Evolutionary conservation across 331 rosid genomes (phyloP).

Genomic region (Dryas integrifolia): DNA sequence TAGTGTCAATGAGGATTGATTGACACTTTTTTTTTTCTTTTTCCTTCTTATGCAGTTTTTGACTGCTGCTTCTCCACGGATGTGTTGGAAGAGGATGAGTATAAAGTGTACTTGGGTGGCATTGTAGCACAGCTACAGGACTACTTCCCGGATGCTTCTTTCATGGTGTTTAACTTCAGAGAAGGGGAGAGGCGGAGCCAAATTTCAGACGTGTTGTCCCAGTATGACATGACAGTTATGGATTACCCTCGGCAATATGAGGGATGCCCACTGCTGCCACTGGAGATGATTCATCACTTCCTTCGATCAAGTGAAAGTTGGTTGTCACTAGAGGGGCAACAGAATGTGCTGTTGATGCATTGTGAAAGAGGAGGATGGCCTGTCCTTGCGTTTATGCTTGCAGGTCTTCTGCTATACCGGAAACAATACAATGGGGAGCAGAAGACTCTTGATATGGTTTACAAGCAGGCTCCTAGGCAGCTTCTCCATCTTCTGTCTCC

Average conservation of each 20-base stretch:
- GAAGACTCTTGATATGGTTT: constrained; percentile 96
- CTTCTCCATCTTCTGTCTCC: constrained; percentile 82
- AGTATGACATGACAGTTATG: constrained; percentile 98
- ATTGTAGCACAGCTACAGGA: constrained; percentile 91
- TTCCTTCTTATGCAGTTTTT: constrained; percentile 56
- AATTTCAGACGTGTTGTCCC: constrained; percentile 79
- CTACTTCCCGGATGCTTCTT: constrained; percentile 93
- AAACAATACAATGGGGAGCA: constrained; percentile 93
- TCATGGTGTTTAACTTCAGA: constrained; percentile 97
- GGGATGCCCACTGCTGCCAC: constrained; percentile 84
- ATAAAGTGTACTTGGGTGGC: constrained; percentile 80
- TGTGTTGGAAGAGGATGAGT: constrained; percentile 86
- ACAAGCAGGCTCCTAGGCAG: constrained; percentile 97
- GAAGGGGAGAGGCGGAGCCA: constrained; percentile 87
- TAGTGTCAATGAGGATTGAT: constrained; percentile 20
- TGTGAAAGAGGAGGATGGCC: constrained; percentile 99
- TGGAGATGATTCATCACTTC: constrained; percentile 97
- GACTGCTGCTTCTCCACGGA: constrained; percentile 98
- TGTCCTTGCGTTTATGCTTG: constrained; percentile 95
- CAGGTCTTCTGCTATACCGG: constrained; percentile 83
- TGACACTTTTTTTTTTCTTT: constrained; percentile 15
- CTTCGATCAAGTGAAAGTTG: constrained; percentile 98
- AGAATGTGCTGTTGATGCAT: constrained; percentile 94
- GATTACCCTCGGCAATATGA: constrained; percentile 97
- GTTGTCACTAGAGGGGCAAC: constrained; percentile 95